Base-by-base conservation (phyloP, 306 rosid genomes). In the Citrullus mucosospermus region DNA sequence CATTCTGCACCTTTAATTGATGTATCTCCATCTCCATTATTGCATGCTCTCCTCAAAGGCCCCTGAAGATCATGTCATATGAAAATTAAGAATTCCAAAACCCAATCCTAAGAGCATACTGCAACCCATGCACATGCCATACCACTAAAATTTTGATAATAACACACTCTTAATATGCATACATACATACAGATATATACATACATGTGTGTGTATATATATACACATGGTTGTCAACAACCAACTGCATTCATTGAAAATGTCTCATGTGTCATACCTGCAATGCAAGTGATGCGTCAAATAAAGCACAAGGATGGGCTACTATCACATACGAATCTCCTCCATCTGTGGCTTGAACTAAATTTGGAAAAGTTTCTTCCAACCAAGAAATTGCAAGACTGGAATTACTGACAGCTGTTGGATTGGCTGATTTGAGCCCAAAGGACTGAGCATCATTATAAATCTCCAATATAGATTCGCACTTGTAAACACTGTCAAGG, bases 371-470 rank as follows among this genome's bases (percentile, higher is more conserved):
- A 69, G 91, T 88, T 81, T 92, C 90, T 83, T 95, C 99, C 86
- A 95, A 84, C 99, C 98, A 95, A 83, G 91, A 89, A 81, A 92
- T 91, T 76, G 98, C 98, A 83, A 91, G 57, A 80, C 82, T 88
- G 38, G 97, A 90, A 88, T 92, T 91, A 78, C 91, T 85, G 66
- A 83, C 87, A 55, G 89, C 96, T 43, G 39, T 81, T 59, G 93
- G 74, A 83, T 91, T 88, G 83, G 93, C 81, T 38, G 96, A 95
- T 76, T 83, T 83, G 79, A 87, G 84, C 69, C 97, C 99, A 86
- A 85, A 95, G 73, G 86, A 85, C 82, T 90, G 96, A 70, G 93
- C 96, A 80, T 92, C 99, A 55, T 65, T 88, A 77, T 90, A 86
- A 79, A 95, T 80, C 88, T 95, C 99, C 46, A 88, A 79, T 68